Evolutionary conservation across 495 filamentous ascomycete species (phyloP), one percentile per base, ranked within the genome.

Genomic region (Oleoguttula mirabilis): DNA sequence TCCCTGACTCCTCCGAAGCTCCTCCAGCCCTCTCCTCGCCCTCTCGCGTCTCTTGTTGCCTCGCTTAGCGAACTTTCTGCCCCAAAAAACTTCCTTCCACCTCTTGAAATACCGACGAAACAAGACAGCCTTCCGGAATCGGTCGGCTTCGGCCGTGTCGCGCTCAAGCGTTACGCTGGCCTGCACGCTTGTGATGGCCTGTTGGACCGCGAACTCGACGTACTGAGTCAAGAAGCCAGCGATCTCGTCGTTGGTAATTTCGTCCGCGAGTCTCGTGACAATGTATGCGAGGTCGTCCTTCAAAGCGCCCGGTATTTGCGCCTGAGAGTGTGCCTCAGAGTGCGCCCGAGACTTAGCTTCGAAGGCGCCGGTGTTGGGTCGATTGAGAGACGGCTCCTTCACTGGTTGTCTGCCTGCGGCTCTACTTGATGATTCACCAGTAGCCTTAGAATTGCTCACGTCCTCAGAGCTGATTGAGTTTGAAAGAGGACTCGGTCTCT

Each of bases 221-320:
- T 48, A 56, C 31, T 58, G 53, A 4, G 48, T 34, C 8, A 58
- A 38, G 30, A 51, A 36, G 1, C 55, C 55, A 2, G n/a, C 37
- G 15, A 24, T 14, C 15, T 28, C 19, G 10, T 48, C 43, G 2
- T 46, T 23, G 17, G 46, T 27, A 20, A 57, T 21, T 21, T 55
- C 41, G 6, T 36, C 16, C 10, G 51, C 52, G 10, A 54, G 16
- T 20, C 40, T 21, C 10, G 33, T 28, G 17, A 55, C 32, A 19
- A 41, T 23, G 5, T 25, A 15, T 10, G 32, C 36, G 4, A 46
- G 28, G 15, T 31, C 27, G n/a, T n/a, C n/a, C n/a, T n/a, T n/a
- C n/a, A n/a, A n/a, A n/a, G n/a, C n/a, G n/a, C n/a, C n/a, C n/a
- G n/a, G n/a, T n/a, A n/a, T n/a, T n/a, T n/a, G n/a, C n/a, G n/a